Evolutionary conservation across 73 alveolate species (phyloP), one percentile per base, ranked within the genome.

Genomic region (Effrenium voratum): DNA sequence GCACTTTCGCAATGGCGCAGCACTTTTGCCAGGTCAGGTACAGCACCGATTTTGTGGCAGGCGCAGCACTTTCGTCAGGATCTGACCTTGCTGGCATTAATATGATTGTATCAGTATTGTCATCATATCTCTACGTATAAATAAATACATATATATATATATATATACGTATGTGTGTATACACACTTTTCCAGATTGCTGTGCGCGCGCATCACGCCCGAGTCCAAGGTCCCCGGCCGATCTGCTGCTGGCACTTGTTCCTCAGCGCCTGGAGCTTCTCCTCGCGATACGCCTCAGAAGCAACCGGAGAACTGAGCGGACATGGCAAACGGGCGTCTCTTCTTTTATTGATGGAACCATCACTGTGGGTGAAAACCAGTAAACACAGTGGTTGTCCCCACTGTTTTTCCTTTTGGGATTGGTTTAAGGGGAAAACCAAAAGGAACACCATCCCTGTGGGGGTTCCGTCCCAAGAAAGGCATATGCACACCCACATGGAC

Each of bases 201-300:
- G n/a, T n/a, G n/a, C n/a, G n/a, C n/a, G n/a, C n/a, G n/a, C n/a
- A n/a, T n/a, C n/a, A n/a, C n/a, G n/a, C n/a, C n/a, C n/a, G n/a
- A n/a, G n/a, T n/a, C n/a, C 84, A 41, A n/a, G 22, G 66, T 36
- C 13, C 40, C 73, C 24, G 66, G 93, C 93, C 93, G 10, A 83
- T 49, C 46, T 83, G 77, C 32, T 75, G 77, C 38, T 83, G 76
- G 40, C 75, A 83, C 55, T 83, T 83, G 34, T 83, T 77, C 40
- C 77, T 49, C 77, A 83, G 2, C 1, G 75, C 77, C 50, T 83
- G 93, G 47, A 83, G 55, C 68, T 83, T 83, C 77, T 83, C 93
- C 52, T 50, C 46, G 41, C 93, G 76, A 5, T 40, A 57, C 40
- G 85, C 85, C 85, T 75, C 1, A 57, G 24, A 34, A 38, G 5